Evolutionary conservation across 23 red algal genomes (phyloP).

Genomic region (Chondrus crispus): DNA sequence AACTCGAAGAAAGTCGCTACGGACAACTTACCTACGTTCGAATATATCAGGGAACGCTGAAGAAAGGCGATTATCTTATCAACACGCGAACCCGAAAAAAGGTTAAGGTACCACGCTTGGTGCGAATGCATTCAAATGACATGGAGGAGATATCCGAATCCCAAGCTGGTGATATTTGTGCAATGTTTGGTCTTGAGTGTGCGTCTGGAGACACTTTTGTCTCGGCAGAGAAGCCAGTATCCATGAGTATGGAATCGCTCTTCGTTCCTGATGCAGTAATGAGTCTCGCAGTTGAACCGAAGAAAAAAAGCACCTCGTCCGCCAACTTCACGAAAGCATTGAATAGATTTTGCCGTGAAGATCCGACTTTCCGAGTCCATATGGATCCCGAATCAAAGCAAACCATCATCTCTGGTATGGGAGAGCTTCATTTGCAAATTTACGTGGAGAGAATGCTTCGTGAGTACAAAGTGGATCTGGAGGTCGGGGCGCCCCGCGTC

Average conservation of each 20-base stretch:
- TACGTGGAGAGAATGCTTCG: conserved; percentile 95
- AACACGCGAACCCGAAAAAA: conserved; percentile 92
- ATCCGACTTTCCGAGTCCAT: conserved; percentile 92
- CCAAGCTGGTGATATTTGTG: conserved; percentile 93
- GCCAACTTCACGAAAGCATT: conserved; percentile 85
- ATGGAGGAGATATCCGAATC: conserved; percentile 95
- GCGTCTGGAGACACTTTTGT: conserved; percentile 96
- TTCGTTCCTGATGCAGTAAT: conserved; percentile 96
- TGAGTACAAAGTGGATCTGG: conserved; percentile 87
- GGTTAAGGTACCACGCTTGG: conserved; percentile 85
- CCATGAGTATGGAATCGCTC: conserved; percentile 86
- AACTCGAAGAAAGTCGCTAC: conserved; percentile 96
- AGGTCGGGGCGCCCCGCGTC: conserved; percentile 88
- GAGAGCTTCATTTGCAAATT: conserved; percentile 95
- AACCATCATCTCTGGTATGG: conserved; percentile 97
- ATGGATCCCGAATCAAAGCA: conserved; percentile 92
- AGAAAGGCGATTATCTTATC: conserved; percentile 68
- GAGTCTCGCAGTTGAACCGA: conserved; percentile 80
- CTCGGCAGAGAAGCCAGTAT: conserved; percentile 31
- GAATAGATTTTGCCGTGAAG: conserved; percentile 84
- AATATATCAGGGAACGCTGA: conserved; percentile 89
- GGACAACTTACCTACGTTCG: conserved; percentile 97
- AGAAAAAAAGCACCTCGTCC: conserved; percentile 38
- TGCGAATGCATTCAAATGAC: conserved; percentile 90
- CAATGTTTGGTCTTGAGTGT: conserved; percentile 98